Evolutionary conservation across 139 green algal species (phyloP).

Genomic region (Dunaliella primolecta): DNA sequence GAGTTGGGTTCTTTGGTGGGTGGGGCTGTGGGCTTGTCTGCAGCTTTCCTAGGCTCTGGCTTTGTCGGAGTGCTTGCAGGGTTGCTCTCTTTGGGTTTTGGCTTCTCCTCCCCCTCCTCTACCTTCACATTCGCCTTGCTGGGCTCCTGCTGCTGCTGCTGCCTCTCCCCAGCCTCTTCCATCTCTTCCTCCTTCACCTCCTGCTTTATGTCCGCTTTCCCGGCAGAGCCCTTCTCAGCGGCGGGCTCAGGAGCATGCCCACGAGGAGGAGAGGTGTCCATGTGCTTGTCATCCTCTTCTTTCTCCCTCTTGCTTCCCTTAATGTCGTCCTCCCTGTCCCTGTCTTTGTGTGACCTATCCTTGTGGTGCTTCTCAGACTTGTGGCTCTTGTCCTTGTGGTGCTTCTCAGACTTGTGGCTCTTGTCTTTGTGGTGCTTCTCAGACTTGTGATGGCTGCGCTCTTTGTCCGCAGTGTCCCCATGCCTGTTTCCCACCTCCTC

Average conservation of each 20-base stretch:
- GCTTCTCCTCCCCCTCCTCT: too few species aligned
- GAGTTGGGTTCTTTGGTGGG: too few species aligned
- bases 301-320: constrained; percentile 28
- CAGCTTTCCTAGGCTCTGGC: too few species aligned
- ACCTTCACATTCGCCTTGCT: too few species aligned
- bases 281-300: too few species aligned
- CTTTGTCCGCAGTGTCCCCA: constrained; percentile 14
- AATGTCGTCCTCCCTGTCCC: constrained; percentile 19
- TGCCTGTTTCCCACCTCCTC: background rate
- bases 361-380: constrained; percentile 3
- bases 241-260: too few species aligned
- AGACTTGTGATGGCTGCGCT: background rate
- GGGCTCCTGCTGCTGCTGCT: background rate
- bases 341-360: constrained; percentile 23
- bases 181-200: constrained; percentile 19
- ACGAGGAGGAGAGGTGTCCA: background rate
- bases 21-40: too few species aligned
- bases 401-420: constrained; percentile 4
- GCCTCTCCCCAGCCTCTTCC: constrained; percentile 3
- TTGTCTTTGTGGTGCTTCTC: constrained; percentile 14
- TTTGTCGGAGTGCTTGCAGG: too few species aligned
- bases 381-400: background rate
- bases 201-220: background rate
- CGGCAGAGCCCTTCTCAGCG: background rate
- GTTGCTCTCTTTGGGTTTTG: too few species aligned